These are phyloP conservation scores for Suhomyces sp. DNA, from an alignment of 805 yeast genomes.

Conservation along the genomic window DNA sequence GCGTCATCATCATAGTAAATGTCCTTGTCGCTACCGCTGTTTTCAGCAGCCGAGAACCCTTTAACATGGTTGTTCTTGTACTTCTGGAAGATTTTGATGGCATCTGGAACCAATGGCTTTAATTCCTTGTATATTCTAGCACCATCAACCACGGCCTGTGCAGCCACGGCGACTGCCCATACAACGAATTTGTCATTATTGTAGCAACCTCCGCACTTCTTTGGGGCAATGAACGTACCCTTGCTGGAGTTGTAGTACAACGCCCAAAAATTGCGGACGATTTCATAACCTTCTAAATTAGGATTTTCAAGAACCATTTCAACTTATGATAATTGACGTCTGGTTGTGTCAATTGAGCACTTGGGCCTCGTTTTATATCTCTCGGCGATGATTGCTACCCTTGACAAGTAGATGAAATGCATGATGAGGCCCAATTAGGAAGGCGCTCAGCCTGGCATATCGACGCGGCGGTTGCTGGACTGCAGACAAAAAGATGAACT, in stretches of 20 bases:
- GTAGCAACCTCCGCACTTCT: slow-evolving; percentile 41
- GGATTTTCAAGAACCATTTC: slow-evolving; percentile 23
- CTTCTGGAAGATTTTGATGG: slow-evolving; percentile 45
- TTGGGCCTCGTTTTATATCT: background rate
- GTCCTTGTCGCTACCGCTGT: slow-evolving; percentile 56
- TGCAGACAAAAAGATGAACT: background rate
- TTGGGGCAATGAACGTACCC: slow-evolving; percentile 39
- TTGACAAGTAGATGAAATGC: background rate
- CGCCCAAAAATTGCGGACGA: slow-evolving; percentile 43
- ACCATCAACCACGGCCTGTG: slow-evolving; percentile 67
- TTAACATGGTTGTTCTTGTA: slow-evolving; percentile 50
- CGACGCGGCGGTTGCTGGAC: background rate
- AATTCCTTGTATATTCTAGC: slow-evolving; percentile 52
- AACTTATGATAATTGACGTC: background rate
- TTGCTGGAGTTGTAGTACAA: slow-evolving; percentile 37
- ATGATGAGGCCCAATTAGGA: slow-evolving; percentile 1
- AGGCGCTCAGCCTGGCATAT: background rate
- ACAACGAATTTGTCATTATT: slow-evolving; percentile 55
- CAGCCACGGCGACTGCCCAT: slow-evolving; percentile 68
- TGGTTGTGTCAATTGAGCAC: background rate
- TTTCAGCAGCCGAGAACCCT: slow-evolving; percentile 66
- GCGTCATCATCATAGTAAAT: slow-evolving; percentile 76
- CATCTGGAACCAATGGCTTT: slow-evolving; percentile 52
- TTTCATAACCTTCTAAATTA: slow-evolving; percentile 30
- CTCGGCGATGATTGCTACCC: background rate